These are phyloP conservation scores for Setaria viridis DNA, from an alignment of 202 grass and related monocot species.

Conservation along the genomic window DNA sequence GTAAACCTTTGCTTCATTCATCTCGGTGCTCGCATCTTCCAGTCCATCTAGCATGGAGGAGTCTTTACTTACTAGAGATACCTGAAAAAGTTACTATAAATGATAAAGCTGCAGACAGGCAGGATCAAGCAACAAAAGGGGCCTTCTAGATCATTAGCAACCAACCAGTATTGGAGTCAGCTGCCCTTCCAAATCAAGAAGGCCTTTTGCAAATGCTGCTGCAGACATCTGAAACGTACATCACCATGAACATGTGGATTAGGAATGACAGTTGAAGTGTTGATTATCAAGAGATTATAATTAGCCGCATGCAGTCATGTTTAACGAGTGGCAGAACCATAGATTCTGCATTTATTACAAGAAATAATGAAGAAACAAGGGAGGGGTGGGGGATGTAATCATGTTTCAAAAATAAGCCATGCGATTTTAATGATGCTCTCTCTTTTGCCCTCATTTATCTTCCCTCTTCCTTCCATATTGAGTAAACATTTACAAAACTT, in stretches of 20 bases:
- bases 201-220: constrained; percentile 99
- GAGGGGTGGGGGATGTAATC: neutral
- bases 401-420: neutral
- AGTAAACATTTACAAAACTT: neutral
- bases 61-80: constrained; percentile 98
- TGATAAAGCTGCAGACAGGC: constrained; percentile 18
- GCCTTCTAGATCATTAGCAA: constrained; percentile 35
- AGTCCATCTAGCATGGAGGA: constrained; percentile 99
- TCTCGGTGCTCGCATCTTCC: constrained; percentile 96
- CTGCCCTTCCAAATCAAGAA: constrained; percentile 99
- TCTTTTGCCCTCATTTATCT: constrained; percentile 10
- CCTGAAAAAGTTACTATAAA: constrained; percentile 59
- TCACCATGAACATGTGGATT: constrained; percentile 28
- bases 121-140: constrained; percentile 40
- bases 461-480: neutral
- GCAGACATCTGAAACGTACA: constrained; percentile 86
- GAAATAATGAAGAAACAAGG: neutral
- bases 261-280: constrained; percentile 2
- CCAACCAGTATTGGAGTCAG: constrained; percentile 96
- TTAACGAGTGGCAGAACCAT: constrained; percentile 23
- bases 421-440: neutral
- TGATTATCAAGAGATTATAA: constrained; percentile 22
- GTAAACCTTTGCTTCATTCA: constrained; percentile 96
- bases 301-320: constrained; percentile 10
- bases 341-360: neutral